Base-by-base conservation (phyloP, 768 basidiomycete species). In the Aureoboletus auriporus region DNA sequence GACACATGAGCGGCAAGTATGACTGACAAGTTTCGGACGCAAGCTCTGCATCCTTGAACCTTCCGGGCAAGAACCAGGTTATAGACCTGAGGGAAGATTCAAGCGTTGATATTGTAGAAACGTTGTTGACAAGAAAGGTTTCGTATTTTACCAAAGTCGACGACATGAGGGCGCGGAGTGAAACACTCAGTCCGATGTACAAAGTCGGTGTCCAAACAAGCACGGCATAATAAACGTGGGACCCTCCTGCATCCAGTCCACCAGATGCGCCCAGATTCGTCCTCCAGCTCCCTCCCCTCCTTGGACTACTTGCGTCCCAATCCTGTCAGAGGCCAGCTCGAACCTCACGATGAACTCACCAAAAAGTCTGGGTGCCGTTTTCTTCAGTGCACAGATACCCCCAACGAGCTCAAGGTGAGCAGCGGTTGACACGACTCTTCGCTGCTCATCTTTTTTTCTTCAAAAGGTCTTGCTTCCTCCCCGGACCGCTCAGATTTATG, bases 41-140 rank as follows among this genome's bases (percentile, higher is more conserved):
- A 42, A 98, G 74, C 67, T 97, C 94, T 39, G 93, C 93, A 76
- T 97, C 94, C 69, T 92, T 93, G 79, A 98, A 97, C 55, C 93
- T 80, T 51, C 94, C 94, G 38, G 95, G 95, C 38, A 98, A 72
- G 59, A 98, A 84, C 93, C 94, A 98, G 39, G 93, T 93, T 49
- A 97, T 70, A 34, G 92, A 93, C 55, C 92, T 77, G 54, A 98
- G 69, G 26, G 87, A 83, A 14, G 88, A 91, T 68, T 98, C 95
- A 57, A 97, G 70, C n/a, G 84, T 80, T 16, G 87, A 84, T 43
- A 97, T 89, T 17, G 89, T 83, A 2, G 85, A 82, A 20, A 89
- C 83, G 69, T 97, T 96, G 47, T 84, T 78, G 49, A 96, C 71
- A 51, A 96, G 76, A 60, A 93, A 89, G 26, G 77, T 69, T 63